Base-by-base conservation (phyloP, 2,329 filamentous ascomycete genomes). In the Penicillium expansum region DNA sequence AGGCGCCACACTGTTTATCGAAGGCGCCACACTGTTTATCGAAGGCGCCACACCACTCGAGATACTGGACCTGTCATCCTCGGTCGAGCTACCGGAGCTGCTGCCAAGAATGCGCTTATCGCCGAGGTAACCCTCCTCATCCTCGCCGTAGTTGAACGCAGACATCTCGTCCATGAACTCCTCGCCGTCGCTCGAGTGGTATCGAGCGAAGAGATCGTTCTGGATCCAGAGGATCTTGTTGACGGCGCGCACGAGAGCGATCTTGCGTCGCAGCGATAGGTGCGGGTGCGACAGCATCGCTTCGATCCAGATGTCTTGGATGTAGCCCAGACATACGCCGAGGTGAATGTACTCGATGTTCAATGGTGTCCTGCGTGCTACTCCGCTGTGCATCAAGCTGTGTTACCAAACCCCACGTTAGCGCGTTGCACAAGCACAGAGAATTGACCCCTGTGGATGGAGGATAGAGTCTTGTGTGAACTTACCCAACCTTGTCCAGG, bases 161-260 rank as follows among this genome's bases (percentile, higher is more conserved):
- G 74, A 74, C 58, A 76, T 75, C 50, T 75, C 71, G 4, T 80
- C 76, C 24, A 69, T 73, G 59, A 74, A 81, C 71, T 90, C 88
- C 35, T 86, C 82, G 48, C 86, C 86, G 62, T 90, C 86, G 33
- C 82, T 80, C 35, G 90, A 83, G 66, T 91, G 89, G 87, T 89
- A 92, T 71, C 88, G 89, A n/a, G 89, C 88, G 71, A 93, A 90
- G 30, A 93, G 80, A 72, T 93, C 90, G 69, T 93, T 93, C 74
- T 93, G 90, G 63, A 93, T 92, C 89, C 90, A 93, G 62, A 93
- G 87, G 27, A 93, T 86, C 72, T 94, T 93, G 60, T 85, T 85
- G 22, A 93, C 79, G 0, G 90, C 90, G 70, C 88, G 89, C 45
- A 92, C 82, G 5, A 93, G 81, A 22, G 84, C 86, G 18, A 88